phyloP scores from a whole-genome alignment of 192 early-diverging fungal genomes.

The Mortierella antarctica region DNA sequence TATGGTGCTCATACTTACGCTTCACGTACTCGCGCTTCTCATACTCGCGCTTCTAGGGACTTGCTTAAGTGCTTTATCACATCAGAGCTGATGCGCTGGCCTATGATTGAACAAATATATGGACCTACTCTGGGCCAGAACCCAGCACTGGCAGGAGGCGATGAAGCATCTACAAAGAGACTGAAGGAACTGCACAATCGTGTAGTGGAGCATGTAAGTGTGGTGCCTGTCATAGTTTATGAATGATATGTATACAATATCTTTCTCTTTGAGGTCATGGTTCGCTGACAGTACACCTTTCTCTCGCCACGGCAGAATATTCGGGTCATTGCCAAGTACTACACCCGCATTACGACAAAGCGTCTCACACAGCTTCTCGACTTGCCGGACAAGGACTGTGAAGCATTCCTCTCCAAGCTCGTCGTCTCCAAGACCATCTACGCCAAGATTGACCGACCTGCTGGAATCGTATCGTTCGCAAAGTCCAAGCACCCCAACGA shows the following conservation, averaged over 20 bases:
- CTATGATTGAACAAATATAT: conserved; percentile 92
- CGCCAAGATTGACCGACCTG: conserved; percentile 94
- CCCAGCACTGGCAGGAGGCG: conserved; percentile 74
- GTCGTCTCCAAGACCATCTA: conserved; percentile 96
- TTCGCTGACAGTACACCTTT: background rate
- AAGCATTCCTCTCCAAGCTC: conserved; percentile 92
- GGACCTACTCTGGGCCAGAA: conserved; percentile 80
- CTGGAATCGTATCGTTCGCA: conserved; percentile 90
- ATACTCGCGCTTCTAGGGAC: conserved; percentile 62
- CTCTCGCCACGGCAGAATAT: conserved; percentile 72
- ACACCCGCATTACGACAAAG: conserved; percentile 86
- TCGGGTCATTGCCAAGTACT: conserved; percentile 96
- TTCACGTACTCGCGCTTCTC: background rate
- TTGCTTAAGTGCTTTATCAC: conserved; percentile 92
- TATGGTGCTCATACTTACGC: conserved; percentile 2
- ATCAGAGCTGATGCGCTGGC: conserved; percentile 94
- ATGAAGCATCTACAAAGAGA: conserved; percentile 82
- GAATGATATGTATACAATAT: background rate
- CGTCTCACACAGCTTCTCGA: conserved; percentile 93
- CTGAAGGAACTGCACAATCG: conserved; percentile 90
- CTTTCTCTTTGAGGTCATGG: background rate
- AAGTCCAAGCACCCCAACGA: conserved; percentile 87
- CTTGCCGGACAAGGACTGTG: conserved; percentile 83
- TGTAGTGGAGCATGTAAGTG: conserved; percentile 92
- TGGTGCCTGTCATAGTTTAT: background rate